Evolutionary conservation across 495 filamentous ascomycete species (phyloP), one percentile per base, ranked within the genome.

Genomic region (Letharia columbiana): DNA sequence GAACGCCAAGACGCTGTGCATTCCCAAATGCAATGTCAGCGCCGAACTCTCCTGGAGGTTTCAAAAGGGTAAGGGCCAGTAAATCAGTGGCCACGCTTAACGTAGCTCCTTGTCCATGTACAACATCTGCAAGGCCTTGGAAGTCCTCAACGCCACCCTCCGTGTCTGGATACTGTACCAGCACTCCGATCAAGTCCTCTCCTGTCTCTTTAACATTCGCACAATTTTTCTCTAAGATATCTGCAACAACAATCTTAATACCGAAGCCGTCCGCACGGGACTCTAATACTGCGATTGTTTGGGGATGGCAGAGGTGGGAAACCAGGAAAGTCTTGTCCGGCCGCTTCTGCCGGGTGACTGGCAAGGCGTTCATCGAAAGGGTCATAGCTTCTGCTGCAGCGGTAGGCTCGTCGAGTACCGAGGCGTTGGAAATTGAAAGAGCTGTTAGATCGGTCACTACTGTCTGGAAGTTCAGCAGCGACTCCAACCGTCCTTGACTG

Each of bases 341-440:
- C 67, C 86, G 83, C 78, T 90, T 95, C 69, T 89, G 86, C 71
- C 90, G 84, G 15, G 87, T 78, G 15, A 81, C 68, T 6, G 93
- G 87, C 58, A 96, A 80, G 13, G 86, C 82, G 70, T 89, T 91
- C 74, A 95, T 74, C 5, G 92, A 96, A 77, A 98, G 83, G 44
- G 93, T 97, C 95, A 98, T 96, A 64, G 94, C 94, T 78, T 98
- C 94, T 41, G 94, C 91, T 40, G 93, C 94, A 44, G 94, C 94
- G 9, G 95, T 98, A 45, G 90, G 86, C 75, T 98, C 94, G 70
- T 98, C 94, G 47, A 98, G 79, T 61, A 97, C 82, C 20, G 92
- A 96, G 66, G 95, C 94, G 81, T 98, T 98, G 66, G 95, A 83
- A 70, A 98, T 91, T 18, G 91, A 84, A 42, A 98, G 83, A 11